phyloP scores from a whole-genome alignment of 2,329 filamentous ascomycete genomes.

The Cytospora schulzeri region DNA sequence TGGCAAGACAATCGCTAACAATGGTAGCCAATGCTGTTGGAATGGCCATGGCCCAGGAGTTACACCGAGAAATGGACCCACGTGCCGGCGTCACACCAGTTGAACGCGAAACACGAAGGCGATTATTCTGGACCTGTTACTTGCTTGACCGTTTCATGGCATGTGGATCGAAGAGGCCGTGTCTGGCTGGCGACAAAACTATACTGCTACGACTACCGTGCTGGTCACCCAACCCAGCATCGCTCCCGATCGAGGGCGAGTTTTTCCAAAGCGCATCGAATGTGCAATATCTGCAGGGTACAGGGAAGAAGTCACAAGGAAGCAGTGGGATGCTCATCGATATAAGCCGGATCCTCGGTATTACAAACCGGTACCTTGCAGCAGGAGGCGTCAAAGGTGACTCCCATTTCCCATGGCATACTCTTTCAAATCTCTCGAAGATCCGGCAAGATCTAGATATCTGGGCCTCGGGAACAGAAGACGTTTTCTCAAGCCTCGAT shows the following conservation, averaged over 20 bases:
- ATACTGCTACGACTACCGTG: slow-evolving; percentile 76
- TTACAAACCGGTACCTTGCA: slow-evolving; percentile 81
- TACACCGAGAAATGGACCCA: slow-evolving; percentile 74
- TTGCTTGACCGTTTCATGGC: slow-evolving; percentile 82
- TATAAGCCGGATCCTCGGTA: slow-evolving; percentile 78
- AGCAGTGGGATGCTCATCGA: slow-evolving; percentile 82
- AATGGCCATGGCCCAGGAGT: slow-evolving; percentile 80
- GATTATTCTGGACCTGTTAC: slow-evolving; percentile 90
- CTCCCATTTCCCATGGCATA: slow-evolving; percentile 89
- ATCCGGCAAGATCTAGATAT: slow-evolving; percentile 83
- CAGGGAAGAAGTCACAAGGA: slow-evolving; percentile 71
- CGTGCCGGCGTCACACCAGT: slow-evolving; percentile 63
- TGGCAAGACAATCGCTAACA: slow-evolving; percentile 38
- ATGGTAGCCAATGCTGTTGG: slow-evolving; percentile 69
- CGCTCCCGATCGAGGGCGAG: slow-evolving; percentile 71
- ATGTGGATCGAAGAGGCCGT: slow-evolving; percentile 79
- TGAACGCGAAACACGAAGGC: slow-evolving; percentile 74
- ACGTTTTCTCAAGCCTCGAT: slow-evolving; percentile 75
- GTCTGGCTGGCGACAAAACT: slow-evolving; percentile 76
- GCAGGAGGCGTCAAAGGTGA: slow-evolving; percentile 86
- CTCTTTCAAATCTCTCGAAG: slow-evolving; percentile 80
- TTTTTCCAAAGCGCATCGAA: slow-evolving; percentile 81
- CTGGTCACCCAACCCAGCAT: slow-evolving; percentile 65
- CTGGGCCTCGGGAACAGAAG: slow-evolving; percentile 81
- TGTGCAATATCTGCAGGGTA: slow-evolving; percentile 70